Percentiles rank a stretch among this genome's conserved stretches.
Conservation (phyloP, 2,329 filamentous ascomycete species). For the Ascochyta viciae-villosae region DNA sequence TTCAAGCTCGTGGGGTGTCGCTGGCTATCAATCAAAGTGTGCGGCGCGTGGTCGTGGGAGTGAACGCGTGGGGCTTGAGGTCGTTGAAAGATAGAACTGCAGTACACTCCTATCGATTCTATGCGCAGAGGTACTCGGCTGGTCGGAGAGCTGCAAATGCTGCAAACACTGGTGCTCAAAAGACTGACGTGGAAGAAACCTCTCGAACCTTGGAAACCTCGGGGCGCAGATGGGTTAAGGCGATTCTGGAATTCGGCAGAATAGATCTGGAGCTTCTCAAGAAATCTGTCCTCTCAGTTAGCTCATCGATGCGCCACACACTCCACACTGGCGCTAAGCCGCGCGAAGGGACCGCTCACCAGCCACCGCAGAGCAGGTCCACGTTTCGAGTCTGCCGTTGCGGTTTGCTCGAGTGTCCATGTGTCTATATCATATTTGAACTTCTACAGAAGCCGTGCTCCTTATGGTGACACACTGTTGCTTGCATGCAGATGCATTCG, state of each 20-base stretch:
- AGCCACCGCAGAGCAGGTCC: conserved; percentile 14
- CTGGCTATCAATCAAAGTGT: neutral
- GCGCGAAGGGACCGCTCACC: conserved; percentile 15
- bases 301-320: conserved; percentile 19
- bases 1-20: neutral
- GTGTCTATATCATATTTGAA: neutral
- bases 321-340: conserved; percentile 16
- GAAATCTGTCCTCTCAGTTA: conserved; percentile 37
- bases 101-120: conserved; percentile 2
- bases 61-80: conserved; percentile 15
- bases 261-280: conserved; percentile 19
- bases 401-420: conserved; percentile 11
- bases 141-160: conserved; percentile 9
- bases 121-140: conserved; percentile 15
- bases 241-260: conserved; percentile 19
- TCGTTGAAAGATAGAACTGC: conserved; percentile 9
- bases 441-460: neutral
- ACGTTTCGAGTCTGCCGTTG: conserved; percentile 15
- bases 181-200: conserved; percentile 5
- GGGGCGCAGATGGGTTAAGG: conserved; percentile 14
- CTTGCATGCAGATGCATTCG: conserved; percentile 4
- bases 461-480: neutral
- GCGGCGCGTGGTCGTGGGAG: conserved; percentile 6
- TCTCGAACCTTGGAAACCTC: conserved; percentile 9
- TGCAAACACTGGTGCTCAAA: conserved; percentile 4